Evolutionary conservation across 345 rosid genomes (phyloP), one percentile per base, ranked within the genome.

Genomic region (Lepidium africanum): DNA sequence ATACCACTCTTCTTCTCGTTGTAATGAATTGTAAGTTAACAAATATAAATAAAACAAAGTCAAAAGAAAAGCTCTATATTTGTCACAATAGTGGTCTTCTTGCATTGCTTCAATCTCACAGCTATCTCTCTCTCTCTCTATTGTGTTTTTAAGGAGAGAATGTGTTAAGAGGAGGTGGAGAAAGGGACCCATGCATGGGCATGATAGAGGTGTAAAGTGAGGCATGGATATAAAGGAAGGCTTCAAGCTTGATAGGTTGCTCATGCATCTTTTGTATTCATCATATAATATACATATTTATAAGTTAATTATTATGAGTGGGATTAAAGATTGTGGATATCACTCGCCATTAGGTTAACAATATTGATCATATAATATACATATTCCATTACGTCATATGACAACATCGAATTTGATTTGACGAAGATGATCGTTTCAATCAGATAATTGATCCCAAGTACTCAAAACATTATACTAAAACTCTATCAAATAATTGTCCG

Each of bases 161-260:
- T 14, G 36, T 25, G 27, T 25, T 25, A 3, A 25, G 45, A 5
- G 14, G 50, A 40, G 63, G 74, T 69, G 70, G 78, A 75, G 70
- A 61, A 40, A 48, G 78, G 78, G 78, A 69, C 74, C 78, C 78
- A 75, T 54, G 70, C 65, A 56, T 69, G 73, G 77, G 72, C 72
- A 73, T 73, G 50, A 73, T 73, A 59, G 77, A 73, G 66, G 78
- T 69, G 70, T 75, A 75, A 75, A 75, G 74, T 69, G 30, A 69
- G 16, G 66, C 70, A 76, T 63, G 79, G 67, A 76, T 69, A 76
- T 42, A 69, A 70, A 69, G 42, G 40, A 75, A 69, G 78, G 51
- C 74, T 69, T 71, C 71, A 62, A 69, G 55, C 27, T 69, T 75
- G 54, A 75, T 75, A 75, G 78, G 78, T 16, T 75, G 78, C 70